Base-by-base conservation (phyloP, 2,329 filamentous ascomycete species). In the Pezicula radicicola region DNA sequence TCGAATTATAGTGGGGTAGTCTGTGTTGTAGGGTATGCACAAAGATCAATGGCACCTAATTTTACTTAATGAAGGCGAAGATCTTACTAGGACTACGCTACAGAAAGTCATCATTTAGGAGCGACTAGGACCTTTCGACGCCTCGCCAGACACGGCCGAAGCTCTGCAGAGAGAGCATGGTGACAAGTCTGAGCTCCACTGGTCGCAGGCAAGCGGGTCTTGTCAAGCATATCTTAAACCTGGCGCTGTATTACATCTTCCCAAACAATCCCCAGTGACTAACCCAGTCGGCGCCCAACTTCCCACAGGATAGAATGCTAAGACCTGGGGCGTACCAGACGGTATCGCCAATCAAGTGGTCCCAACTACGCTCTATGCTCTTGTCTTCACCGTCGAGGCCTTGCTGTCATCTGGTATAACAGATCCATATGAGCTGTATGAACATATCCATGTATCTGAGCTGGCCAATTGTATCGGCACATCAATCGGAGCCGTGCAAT, bases 401-500 rank as follows among this genome's bases (percentile, higher is more conserved):
- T 85, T 99, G 7, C 80, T 99, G 48, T 88, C 91, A 28, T 88
- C 90, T 57, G 94, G 94, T 85, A 93, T 99, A 70, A 97, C 94
- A 21, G 95, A 99, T 68, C 94, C 94, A 18, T 99, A 97, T 68
- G 94, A 99, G 75, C 97, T 99, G 76, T 99, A 99, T 83, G 92
- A 97, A 78, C 97, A 99, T 66, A 92, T 99, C 57, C 94, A 99
- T 72, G 85, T 99, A 55, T 97, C 94, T 7, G 90, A 99, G 69
- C 89, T 99, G 47, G 94, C 94, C 71, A 99, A 99, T 81, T 97
- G 93, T 68, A 86, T 99, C 61, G 94, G 94, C 72, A 97, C 95
- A 33, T 94, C 94, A 79, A 96, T 99, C 77, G 94, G 94, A 81
- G 95, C 94, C 75, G 88, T 91, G 55, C 84, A 83, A 63, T 94